Conservation (phyloP, 306 rosid species). For the Ormosia semicastrata region DNA sequence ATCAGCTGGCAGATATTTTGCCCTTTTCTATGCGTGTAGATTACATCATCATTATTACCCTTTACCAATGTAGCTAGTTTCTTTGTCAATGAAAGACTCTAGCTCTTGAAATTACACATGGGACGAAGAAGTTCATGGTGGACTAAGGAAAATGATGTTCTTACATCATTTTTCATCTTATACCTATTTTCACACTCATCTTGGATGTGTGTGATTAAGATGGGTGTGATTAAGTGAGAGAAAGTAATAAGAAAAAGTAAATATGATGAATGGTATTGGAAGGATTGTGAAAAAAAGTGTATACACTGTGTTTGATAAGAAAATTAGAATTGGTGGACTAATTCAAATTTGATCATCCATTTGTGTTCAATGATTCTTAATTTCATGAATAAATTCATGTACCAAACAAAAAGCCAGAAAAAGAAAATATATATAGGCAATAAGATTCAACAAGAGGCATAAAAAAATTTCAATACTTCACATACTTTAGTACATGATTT, state of each 20-base stretch:
- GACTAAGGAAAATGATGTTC: too few species aligned
- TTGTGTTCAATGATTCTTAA: background rate
- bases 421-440: background rate
- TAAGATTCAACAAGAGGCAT: background rate
- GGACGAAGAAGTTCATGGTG: background rate
- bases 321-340: background rate
- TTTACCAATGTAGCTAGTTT: background rate
- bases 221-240: too few species aligned
- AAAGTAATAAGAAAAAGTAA: too few species aligned
- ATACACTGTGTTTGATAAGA: too few species aligned
- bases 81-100: conserved; percentile 17
- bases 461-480: background rate
- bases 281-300: too few species aligned
- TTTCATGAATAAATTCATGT: background rate
- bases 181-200: too few species aligned
- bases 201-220: too few species aligned
- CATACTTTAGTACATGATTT: background rate
- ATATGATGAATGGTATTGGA: too few species aligned
- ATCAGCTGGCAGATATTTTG: background rate
- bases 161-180: too few species aligned
- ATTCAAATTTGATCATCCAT: conserved; percentile 12
- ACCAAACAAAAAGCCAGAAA: background rate
- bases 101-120: background rate
- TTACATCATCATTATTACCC: background rate
- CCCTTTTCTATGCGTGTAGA: background rate